Percentiles rank a stretch among this genome's conserved stretches.
These are phyloP conservation scores for Phytopythium helicoides DNA, from an alignment of 352 stramenopile species.

Conservation along the genomic window DNA sequence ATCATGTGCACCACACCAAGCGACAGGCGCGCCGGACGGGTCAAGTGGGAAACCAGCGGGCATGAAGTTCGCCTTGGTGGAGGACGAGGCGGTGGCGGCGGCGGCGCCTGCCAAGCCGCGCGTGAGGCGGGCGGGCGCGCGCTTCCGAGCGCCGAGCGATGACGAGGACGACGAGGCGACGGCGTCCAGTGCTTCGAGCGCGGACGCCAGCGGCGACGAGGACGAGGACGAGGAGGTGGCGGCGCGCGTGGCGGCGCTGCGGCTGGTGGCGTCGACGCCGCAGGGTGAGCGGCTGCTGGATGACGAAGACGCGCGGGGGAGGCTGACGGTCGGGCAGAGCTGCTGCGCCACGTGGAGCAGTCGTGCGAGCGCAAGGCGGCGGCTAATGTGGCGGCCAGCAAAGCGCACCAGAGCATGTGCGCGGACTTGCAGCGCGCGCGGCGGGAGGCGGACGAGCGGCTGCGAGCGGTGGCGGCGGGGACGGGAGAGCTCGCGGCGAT, in stretches of 20 bases:
- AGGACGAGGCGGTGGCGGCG: slow-evolving; percentile 19
- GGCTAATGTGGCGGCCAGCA: slow-evolving; percentile 45
- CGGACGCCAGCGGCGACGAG: slow-evolving; percentile 9
- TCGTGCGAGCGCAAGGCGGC: slow-evolving; percentile 62
- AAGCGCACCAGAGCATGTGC: slow-evolving; percentile 58
- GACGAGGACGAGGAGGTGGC: slow-evolving; percentile 11
- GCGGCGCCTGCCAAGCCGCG: slow-evolving; percentile 6
- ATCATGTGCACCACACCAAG: slow-evolving; percentile 22
- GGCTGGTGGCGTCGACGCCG: slow-evolving; percentile 25
- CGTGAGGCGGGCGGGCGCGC: not conserved
- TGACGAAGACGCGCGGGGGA: not conserved
- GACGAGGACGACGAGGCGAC: slow-evolving; percentile 34
- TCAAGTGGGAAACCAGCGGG: too few species aligned
- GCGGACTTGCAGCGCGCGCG: slow-evolving; percentile 56
- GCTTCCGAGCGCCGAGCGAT: slow-evolving; percentile 52
- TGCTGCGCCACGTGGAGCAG: slow-evolving; percentile 59
- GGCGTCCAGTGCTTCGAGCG: slow-evolving; percentile 36
- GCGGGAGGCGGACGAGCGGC: slow-evolving; percentile 43
- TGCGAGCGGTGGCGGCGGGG: slow-evolving; percentile 23
- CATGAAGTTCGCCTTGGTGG: slow-evolving; percentile 59
- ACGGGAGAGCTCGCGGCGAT: slow-evolving; percentile 17
- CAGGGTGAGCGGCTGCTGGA: slow-evolving; percentile 19
- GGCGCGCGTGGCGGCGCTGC: slow-evolving; percentile 17
- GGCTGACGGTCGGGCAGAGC: slow-evolving; percentile 21
- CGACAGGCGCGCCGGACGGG: too few species aligned